Evolutionary conservation across 371 early-diverging fungal genomes (phyloP).

Genomic region (Blakeslea trispora): DNA sequence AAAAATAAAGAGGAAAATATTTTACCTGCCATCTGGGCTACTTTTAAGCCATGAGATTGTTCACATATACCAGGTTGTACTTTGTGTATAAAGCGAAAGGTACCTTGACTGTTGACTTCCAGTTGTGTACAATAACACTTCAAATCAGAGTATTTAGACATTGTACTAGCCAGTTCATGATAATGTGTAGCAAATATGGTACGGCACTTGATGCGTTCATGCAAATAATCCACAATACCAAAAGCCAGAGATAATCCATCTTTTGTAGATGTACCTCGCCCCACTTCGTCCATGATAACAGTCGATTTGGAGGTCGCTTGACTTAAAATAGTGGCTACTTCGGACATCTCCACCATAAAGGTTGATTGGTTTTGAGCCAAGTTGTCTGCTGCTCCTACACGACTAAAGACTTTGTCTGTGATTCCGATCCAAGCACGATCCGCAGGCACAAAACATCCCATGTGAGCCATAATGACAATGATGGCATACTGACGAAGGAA

Average conservation of each 20-base stretch:
- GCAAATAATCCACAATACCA: conserved; percentile 83
- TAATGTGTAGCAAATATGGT: conserved; percentile 97
- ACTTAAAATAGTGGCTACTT: conserved; percentile 87
- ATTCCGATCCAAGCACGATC: conserved; percentile 79
- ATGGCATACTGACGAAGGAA: conserved; percentile 85
- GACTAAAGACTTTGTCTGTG: conserved; percentile 87
- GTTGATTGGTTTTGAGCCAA: conserved; percentile 88
- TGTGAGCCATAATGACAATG: conserved; percentile 90
- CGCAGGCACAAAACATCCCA: conserved; percentile 95
- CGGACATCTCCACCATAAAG: conserved; percentile 99
- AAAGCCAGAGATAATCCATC: conserved; percentile 95
- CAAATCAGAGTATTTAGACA: conserved; percentile 24
- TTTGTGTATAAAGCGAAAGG: conserved; percentile 63
- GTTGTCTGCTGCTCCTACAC: conserved; percentile 83
- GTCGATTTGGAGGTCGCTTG: conserved; percentile 81
- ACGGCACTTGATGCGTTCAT: conserved; percentile 60
- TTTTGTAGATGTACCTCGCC: conserved; percentile 93
- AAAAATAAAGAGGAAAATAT: neutral
- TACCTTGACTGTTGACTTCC: conserved; percentile 41
- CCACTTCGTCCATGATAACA: conserved; percentile 98
- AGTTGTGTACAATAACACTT: conserved; percentile 62
- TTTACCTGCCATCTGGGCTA: conserved; percentile 69
- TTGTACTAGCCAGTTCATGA: conserved; percentile 73
- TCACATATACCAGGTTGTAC: conserved; percentile 63
- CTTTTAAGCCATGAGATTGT: conserved; percentile 71